Conservation (phyloP, 208 protist genomes). For the Trypanosoma scelopori region DNA sequence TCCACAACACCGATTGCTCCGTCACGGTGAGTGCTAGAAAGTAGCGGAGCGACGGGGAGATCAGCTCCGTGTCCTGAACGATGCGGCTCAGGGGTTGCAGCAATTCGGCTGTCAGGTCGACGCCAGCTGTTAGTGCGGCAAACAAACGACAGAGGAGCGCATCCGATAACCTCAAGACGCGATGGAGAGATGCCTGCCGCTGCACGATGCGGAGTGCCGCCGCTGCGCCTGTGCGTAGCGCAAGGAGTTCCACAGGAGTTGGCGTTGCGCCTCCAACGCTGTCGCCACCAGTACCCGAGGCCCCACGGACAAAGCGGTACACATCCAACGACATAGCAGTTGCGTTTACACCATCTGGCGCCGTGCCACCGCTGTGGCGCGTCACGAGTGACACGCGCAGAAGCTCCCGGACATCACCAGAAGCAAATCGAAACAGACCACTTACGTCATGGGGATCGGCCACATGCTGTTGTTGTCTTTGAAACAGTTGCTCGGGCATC, state of each 20-base stretch:
- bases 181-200: constrained; percentile 18
- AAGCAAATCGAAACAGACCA: not conserved
- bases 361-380: not conserved
- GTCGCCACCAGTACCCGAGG: not conserved
- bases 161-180: constrained; percentile 13
- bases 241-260: not conserved
- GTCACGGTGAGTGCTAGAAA: constrained; percentile 16
- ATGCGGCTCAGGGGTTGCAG: constrained; percentile 16
- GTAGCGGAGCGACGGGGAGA: constrained; percentile 24
- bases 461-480: too few species aligned
- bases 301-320: not conserved
- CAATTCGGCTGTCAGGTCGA: not conserved
- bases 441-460: not conserved
- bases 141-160: constrained; percentile 19
- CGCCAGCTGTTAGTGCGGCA: constrained; percentile 11
- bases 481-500: constrained; percentile 4
- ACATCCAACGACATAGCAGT: not conserved
- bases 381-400: not conserved
- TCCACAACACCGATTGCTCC: constrained; percentile 28
- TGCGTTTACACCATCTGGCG: not conserved
- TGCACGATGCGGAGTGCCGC: constrained; percentile 18
- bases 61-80: constrained; percentile 16
- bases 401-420: constrained; percentile 4
- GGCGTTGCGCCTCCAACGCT: not conserved
- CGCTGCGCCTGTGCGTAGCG: constrained; percentile 5